Evolutionary conservation across 305 asterid genomes (phyloP).

Genomic region (Caryopteris hybrid): DNA sequence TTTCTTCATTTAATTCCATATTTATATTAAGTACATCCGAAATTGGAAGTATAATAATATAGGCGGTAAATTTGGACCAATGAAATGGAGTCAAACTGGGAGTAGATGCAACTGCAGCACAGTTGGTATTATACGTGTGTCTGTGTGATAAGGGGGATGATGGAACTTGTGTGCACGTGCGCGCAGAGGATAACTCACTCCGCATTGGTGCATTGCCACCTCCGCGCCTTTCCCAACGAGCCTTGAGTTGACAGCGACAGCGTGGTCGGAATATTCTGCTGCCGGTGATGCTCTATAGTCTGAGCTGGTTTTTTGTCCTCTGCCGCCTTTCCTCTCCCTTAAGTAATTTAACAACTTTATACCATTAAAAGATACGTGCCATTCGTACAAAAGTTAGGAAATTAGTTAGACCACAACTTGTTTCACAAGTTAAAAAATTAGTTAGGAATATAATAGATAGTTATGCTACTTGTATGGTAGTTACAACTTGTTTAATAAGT

Average conservation of each 20-base stretch:
- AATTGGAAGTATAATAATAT: too few relatives aligned
- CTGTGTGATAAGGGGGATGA: neutral
- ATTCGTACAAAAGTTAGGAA: too few relatives aligned
- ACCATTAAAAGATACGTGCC: too few relatives aligned
- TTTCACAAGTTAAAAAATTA: too few relatives aligned
- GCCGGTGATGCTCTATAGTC: neutral
- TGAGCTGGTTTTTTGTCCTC: neutral
- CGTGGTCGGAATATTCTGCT: constrained; percentile 23
- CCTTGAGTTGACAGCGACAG: neutral
- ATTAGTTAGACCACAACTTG: too few relatives aligned
- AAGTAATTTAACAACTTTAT: too few relatives aligned
- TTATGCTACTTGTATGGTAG: too few relatives aligned
- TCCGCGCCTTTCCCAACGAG: constrained; percentile 20
- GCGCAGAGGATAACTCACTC: constrained; percentile 36
- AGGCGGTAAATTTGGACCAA: constrained; percentile 1
- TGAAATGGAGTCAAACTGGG: constrained; percentile 22
- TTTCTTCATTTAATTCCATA: too few relatives aligned
- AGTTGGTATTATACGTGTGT: neutral
- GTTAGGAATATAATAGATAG: too few relatives aligned
- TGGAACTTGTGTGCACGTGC: constrained; percentile 41
- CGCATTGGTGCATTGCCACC: constrained; percentile 8
- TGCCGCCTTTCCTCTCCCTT: neutral
- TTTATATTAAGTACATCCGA: too few relatives aligned
- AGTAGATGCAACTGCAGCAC: constrained; percentile 4
- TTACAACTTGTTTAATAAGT: too few relatives aligned